A percentile compares a stretch with the other conserved stretches of the same genome.
Conservation (phyloP, 495 filamentous ascomycete species). For the Penicillium ochrochloron region DNA sequence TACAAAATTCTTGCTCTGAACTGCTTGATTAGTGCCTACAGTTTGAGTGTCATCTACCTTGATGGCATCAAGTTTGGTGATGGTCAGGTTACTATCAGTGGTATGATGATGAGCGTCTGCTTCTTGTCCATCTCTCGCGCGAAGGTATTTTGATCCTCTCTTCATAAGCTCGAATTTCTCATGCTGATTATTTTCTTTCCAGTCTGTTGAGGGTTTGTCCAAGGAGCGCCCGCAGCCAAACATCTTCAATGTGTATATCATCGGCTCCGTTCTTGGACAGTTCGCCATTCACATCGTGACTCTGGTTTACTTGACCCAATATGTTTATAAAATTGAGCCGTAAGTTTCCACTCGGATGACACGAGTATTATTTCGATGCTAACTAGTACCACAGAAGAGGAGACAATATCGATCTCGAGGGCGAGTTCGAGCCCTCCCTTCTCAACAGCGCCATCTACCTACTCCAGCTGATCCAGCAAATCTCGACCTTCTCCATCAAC, state of each 20-base stretch:
- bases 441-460: constrained; percentile 98
- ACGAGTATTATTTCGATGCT: constrained; percentile 18
- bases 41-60: constrained; percentile 91
- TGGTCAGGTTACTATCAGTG: constrained; percentile 97
- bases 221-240: constrained; percentile 98
- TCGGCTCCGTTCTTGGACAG: constrained; percentile 95
- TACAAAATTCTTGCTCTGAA: constrained; percentile 99
- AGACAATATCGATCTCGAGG: constrained; percentile 83
- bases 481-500: constrained; percentile 99
- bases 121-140: constrained; percentile 96
- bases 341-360: constrained; percentile 48
- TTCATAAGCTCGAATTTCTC: not conserved
- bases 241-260: constrained; percentile 99
- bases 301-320: constrained; percentile 90
- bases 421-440: constrained; percentile 91
- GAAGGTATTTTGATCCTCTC: constrained; percentile 57
- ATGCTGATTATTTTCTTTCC: constrained; percentile 27
- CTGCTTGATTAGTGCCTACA: constrained; percentile 98
- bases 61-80: constrained; percentile 99
- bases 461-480: constrained; percentile 97
- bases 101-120: constrained; percentile 99
- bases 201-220: constrained; percentile 90
- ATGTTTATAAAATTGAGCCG: constrained; percentile 82
- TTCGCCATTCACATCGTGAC: constrained; percentile 96
- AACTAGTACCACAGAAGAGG: constrained; percentile 58